phyloP scores from a whole-genome alignment of 139 green algal species.

The Auxenochlorella pyrenoidosa region DNA sequence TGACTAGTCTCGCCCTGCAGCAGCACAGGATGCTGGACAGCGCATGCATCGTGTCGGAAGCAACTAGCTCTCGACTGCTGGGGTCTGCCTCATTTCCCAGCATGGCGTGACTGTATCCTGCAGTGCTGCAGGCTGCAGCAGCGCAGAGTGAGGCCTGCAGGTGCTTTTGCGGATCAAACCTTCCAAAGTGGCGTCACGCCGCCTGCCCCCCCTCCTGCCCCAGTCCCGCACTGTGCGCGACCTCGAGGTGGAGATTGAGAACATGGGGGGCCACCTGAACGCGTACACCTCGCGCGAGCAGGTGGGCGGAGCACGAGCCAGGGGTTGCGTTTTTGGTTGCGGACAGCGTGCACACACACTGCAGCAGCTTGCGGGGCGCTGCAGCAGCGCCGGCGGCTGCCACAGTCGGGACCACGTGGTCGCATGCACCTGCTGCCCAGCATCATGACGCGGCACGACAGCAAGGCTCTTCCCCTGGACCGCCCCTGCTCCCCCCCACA shows the following conservation, averaged over 20 bases:
- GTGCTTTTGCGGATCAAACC: no score
- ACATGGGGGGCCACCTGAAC: constrained; percentile 98
- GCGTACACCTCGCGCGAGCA: constrained; percentile 98
- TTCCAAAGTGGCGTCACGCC: background rate
- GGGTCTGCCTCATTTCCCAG: no score
- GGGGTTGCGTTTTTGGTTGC: background rate
- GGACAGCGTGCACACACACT: background rate
- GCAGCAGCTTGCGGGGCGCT: background rate
- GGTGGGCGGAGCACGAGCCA: constrained; percentile 60
- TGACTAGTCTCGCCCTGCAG: background rate
- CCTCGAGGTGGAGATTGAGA: constrained; percentile 98
- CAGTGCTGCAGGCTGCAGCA: no score
- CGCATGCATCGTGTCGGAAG: no score
- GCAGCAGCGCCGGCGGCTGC: background rate
- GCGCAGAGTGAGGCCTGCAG: no score
- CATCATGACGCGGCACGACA: no score
- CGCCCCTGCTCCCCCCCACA: constrained; percentile 24
- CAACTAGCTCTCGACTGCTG: no score
- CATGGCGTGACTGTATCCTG: no score
- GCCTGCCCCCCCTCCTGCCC: constrained; percentile 3
- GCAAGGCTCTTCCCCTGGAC: constrained; percentile 51
- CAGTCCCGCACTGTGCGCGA: constrained; percentile 82
- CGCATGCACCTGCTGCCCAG: background rate
- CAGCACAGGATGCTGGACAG: background rate
- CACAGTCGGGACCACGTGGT: background rate